Evolutionary conservation across 352 stramenopile genomes (phyloP).

Genomic region (Pythium phragmiticola): DNA sequence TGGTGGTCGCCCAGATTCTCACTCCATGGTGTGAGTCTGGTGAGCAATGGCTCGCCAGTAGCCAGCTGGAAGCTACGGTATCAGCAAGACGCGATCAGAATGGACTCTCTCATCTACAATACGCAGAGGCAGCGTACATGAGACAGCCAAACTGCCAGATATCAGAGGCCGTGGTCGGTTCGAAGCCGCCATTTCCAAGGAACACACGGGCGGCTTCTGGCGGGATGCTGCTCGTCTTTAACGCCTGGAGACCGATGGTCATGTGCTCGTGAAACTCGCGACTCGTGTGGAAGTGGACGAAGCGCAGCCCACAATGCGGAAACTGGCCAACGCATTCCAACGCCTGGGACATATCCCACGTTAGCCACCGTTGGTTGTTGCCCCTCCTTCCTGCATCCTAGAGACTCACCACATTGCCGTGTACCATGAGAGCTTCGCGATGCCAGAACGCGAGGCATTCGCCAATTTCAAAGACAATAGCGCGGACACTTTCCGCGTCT

Average conservation of each 20-base stretch:
- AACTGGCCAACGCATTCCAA: conserved; percentile 52
- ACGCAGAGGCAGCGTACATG: conserved; percentile 37
- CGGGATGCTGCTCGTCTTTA: conserved; percentile 35
- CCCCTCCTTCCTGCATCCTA: neutral
- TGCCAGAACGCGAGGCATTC: conserved; percentile 66
- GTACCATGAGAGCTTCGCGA: conserved; percentile 40
- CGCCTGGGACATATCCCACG: conserved; percentile 19
- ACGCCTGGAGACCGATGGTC: conserved; percentile 27
- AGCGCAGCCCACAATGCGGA: conserved; percentile 34
- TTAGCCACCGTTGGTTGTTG: neutral
- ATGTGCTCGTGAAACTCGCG: conserved; percentile 36
- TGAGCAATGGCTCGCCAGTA: conserved; percentile 42
- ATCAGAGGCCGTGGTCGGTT: conserved; percentile 48
- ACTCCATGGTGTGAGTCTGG: conserved; percentile 51
- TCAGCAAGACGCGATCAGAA: neutral
- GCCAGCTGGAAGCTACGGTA: conserved; percentile 45
- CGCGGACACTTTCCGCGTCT: conserved; percentile 30
- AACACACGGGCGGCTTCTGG: conserved; percentile 57
- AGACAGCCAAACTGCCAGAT: conserved; percentile 79
- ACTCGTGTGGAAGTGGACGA: conserved; percentile 47
- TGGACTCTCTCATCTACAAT: neutral
- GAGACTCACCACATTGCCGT: conserved; percentile 63
- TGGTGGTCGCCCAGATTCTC: conserved; percentile 33
- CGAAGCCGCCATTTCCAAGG: conserved; percentile 38
- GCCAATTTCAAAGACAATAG: conserved; percentile 42